These are phyloP conservation scores for Phalaenopsis aphrodite DNA, from an alignment of 106 monocot species.

Conservation along the genomic window DNA sequence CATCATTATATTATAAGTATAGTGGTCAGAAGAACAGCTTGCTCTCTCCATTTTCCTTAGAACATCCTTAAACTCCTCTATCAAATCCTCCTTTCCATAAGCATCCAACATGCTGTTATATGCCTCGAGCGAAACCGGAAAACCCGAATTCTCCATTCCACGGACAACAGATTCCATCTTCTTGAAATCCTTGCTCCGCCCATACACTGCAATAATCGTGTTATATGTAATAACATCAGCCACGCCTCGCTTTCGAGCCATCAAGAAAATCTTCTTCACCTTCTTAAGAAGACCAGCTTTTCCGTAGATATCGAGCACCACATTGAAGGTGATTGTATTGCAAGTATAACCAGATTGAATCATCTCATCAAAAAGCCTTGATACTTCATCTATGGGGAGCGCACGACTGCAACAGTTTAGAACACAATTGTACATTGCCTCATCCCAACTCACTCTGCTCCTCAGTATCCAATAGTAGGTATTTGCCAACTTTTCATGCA, in stretches of 20 bases:
- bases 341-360: slow-evolving; percentile 39
- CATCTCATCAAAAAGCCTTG: slow-evolving; percentile 88
- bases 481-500: slow-evolving; percentile 58
- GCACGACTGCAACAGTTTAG: slow-evolving; percentile 89
- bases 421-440: slow-evolving; percentile 83
- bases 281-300: slow-evolving; percentile 67
- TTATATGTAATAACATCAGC: slow-evolving; percentile 85
- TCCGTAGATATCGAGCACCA: slow-evolving; percentile 79
- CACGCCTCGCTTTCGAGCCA: slow-evolving; percentile 65
- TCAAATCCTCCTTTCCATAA: slow-evolving; percentile 64
- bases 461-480: slow-evolving; percentile 67
- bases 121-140: slow-evolving; percentile 70
- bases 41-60: slow-evolving; percentile 67
- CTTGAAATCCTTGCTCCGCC: slow-evolving; percentile 44
- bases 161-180: slow-evolving; percentile 49
- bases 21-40: slow-evolving; percentile 74
- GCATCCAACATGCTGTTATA: slow-evolving; percentile 89
- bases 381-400: slow-evolving; percentile 84
- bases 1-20: slow-evolving; percentile 94
- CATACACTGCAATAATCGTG: slow-evolving; percentile 77
- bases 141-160: slow-evolving; percentile 63
- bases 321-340: slow-evolving; percentile 72
- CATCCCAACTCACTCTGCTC: slow-evolving; percentile 51
- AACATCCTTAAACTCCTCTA: slow-evolving; percentile 67
- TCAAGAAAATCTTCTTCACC: slow-evolving; percentile 53